Evolutionary conservation across 129 eudicot genomes (phyloP).

Genomic region (Dittrichia graveolens): DNA sequence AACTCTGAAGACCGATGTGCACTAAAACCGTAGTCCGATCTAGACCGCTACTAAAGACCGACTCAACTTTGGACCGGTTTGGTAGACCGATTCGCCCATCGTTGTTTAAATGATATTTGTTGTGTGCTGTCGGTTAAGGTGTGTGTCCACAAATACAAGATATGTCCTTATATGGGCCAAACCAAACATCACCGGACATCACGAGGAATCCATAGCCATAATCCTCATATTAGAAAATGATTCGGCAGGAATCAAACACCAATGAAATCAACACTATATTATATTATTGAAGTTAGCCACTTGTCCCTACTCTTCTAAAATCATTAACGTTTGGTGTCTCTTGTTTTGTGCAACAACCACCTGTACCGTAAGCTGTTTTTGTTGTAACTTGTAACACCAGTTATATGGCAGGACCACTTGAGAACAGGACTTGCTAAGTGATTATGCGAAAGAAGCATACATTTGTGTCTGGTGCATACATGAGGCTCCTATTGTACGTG

Average conservation of each 20-base stretch:
- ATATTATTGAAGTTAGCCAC: background rate
- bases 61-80: too few species aligned
- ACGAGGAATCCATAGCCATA: background rate
- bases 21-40: too few species aligned
- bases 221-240: background rate
- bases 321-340: background rate
- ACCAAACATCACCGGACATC: background rate
- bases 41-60: too few species aligned
- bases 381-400: background rate
- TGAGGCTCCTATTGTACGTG: too few species aligned
- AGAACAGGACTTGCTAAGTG: background rate
- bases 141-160: background rate
- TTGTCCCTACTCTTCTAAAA: background rate
- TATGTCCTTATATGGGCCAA: background rate
- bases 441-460: background rate
- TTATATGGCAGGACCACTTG: background rate
- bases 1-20: too few species aligned
- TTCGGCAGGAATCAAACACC: background rate
- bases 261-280: background rate
- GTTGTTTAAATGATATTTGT: too few species aligned
- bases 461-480: too few species aligned
- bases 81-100: too few species aligned
- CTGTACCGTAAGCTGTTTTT: background rate
- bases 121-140: too few species aligned
- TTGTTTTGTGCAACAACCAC: background rate